Conservation (phyloP, 75 land plant species). For the Pseudotsuga menziesii region DNA sequence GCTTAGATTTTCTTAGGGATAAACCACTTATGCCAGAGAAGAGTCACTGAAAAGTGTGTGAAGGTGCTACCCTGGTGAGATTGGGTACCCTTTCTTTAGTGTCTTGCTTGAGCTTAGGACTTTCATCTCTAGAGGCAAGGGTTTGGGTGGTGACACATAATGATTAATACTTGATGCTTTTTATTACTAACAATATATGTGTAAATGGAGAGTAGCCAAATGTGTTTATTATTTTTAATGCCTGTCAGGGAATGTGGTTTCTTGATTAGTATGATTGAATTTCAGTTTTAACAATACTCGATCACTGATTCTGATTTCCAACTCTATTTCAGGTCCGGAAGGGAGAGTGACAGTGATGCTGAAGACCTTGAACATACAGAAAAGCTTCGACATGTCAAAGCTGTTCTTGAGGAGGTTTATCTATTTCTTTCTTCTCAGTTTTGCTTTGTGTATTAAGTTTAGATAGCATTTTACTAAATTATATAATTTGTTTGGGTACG, state of each 20-base stretch:
- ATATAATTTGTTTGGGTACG: no score
- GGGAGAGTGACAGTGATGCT: conserved; percentile 98
- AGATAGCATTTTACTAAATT: no score
- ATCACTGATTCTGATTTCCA: not conserved
- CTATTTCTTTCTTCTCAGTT: not conserved
- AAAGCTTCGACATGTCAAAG: conserved; percentile 99
- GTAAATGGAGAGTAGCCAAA: not conserved
- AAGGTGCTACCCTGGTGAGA: no score
- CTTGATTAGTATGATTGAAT: not conserved
- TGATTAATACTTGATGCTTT: not conserved
- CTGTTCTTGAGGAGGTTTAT: conserved; percentile 96
- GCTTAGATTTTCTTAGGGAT: no score
- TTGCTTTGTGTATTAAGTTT: not conserved
- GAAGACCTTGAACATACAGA: conserved; percentile 98
- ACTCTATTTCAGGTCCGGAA: conserved; percentile 57
- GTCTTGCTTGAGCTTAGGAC: no score
- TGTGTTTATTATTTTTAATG: no score
- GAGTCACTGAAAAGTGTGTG: no score
- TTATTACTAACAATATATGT: not conserved
- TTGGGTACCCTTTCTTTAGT: no score
- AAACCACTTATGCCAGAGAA: no score
- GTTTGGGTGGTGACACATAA: not conserved
- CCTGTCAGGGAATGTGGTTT: not conserved
- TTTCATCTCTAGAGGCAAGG: no score
- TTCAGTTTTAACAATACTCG: not conserved